Percentiles rank a stretch among this genome's conserved stretches.
Evolutionary conservation across 2,329 filamentous ascomycete species (phyloP).

Genomic region (Microcyclosporella mali): DNA sequence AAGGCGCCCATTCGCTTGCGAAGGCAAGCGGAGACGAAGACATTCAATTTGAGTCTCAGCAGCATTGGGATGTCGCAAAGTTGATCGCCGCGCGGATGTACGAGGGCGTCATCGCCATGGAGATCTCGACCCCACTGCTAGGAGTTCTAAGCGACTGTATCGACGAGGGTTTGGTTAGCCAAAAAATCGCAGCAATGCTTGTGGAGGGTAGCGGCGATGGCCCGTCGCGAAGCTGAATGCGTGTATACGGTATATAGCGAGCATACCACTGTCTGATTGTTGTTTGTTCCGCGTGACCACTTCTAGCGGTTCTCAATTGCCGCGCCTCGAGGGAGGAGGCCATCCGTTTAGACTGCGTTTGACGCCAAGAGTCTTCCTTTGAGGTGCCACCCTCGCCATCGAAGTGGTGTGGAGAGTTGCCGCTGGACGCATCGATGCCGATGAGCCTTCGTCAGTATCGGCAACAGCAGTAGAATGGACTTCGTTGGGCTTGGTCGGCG

Average conservation of each 20-base stretch:
- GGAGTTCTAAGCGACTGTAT: conserved; percentile 46
- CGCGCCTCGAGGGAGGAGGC: too few species aligned
- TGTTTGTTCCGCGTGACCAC: too few species aligned
- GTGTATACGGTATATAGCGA: too few species aligned
- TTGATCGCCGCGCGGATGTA: conserved; percentile 36
- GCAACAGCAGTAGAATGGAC: conserved; percentile 4
- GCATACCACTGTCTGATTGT: too few species aligned
- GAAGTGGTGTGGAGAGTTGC: conserved; percentile 41
- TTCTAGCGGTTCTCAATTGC: too few species aligned
- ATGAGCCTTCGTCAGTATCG: neutral
- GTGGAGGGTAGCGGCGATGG: too few species aligned
- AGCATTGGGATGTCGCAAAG: conserved; percentile 32
- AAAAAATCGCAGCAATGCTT: neutral
- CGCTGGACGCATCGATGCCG: conserved; percentile 28
- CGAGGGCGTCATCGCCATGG: conserved; percentile 32
- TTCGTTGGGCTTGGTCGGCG: conserved; percentile 32
- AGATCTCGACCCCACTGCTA: conserved; percentile 35
- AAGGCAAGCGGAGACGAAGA: conserved; percentile 21
- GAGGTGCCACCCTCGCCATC: conserved; percentile 29
- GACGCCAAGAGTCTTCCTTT: conserved; percentile 45
- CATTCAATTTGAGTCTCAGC: conserved; percentile 39
- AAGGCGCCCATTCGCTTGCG: conserved; percentile 40
- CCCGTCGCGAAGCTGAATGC: too few species aligned
- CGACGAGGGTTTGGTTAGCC: conserved; percentile 45
- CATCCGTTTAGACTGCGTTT: conserved; percentile 43